Percentiles rank a stretch among this genome's conserved stretches.
These are phyloP conservation scores for Candida sithepensis DNA, from an alignment of 805 yeast genomes.

Conservation along the genomic window DNA sequence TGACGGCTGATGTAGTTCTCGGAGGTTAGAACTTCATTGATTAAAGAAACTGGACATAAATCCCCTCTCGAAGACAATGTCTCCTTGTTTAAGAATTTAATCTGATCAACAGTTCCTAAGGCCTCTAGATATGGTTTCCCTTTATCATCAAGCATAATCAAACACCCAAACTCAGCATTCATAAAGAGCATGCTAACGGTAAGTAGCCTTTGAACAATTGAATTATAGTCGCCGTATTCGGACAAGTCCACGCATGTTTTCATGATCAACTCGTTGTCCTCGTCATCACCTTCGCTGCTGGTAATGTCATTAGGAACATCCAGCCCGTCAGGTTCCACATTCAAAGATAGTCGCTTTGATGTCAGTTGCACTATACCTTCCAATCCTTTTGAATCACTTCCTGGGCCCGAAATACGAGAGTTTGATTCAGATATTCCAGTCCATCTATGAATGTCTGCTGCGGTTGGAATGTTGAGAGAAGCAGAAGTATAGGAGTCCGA, in stretches of 20 bases:
- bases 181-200: slow-evolving; percentile 32
- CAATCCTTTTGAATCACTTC: no score
- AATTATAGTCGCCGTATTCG: slow-evolving; percentile 37
- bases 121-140: slow-evolving; percentile 29
- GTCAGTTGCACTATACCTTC: neutral
- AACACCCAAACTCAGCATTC: slow-evolving; percentile 32
- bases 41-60: slow-evolving; percentile 39
- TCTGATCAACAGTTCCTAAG: slow-evolving; percentile 27
- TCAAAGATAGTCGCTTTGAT: neutral
- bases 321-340: neutral
- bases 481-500: slow-evolving; percentile 1
- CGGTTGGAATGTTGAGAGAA: no score
- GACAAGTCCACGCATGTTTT: slow-evolving; percentile 47
- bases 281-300: slow-evolving; percentile 3
- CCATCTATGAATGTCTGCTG: slow-evolving; percentile 1
- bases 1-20: slow-evolving; percentile 36
- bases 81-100: slow-evolving; percentile 29
- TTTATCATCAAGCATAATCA: slow-evolving; percentile 27
- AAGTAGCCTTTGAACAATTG: slow-evolving; percentile 36
- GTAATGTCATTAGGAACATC: neutral
- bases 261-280: slow-evolving; percentile 20
- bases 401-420: no score
- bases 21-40: slow-evolving; percentile 36
- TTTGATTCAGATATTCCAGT: neutral
- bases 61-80: slow-evolving; percentile 38